Base-by-base conservation (phyloP, 805 yeast species). In the Ascoidea tarda region DNA sequence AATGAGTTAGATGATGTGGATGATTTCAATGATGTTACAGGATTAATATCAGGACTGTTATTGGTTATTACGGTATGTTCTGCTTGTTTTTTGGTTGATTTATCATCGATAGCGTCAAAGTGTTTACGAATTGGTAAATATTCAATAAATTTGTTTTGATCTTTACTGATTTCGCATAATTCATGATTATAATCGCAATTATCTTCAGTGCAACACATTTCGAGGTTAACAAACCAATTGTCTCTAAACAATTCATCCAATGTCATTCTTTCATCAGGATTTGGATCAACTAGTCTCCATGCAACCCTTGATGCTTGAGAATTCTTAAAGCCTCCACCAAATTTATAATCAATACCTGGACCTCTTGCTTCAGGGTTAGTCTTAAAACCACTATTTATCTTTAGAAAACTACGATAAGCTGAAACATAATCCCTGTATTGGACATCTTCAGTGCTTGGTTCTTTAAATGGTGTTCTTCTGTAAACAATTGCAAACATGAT, bases 231-330 rank as follows among this genome's bases (percentile, higher is more conserved):
- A 62, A 84, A 84, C 81, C 85, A 84, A 8, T 82, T 79, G 59
- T 84, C 89, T 2, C 69, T 59, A 55, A 81, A 77, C 42, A 85
- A 66, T 32, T 73, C 71, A 1, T 74, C 70, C 56, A 85, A 59
- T 16, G 75, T 71, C 61, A 79, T 79, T 56, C 95, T 70, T 6
- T 76, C 69, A 1, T 59, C 60, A 0, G 75, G 69, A 31, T 77
- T 68, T 4, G 88, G 87, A 60, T 84, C 89, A 59, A 84, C 77
- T 51, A 85, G 65, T 63, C 84, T 77, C 88, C 90, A 84, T 6
- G 87, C 81, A 5, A 74, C 79, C 59, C 93, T 72, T 1, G 89
- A 78, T 31, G 83, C 81, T 10, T 82, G 82, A 0, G 76, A 63
- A 47, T 75, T 73, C 38, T 75, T 75, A 64, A 76, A 81, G 55